A percentile compares a stretch with the other conserved stretches of the same genome.
Evolutionary conservation across 2,329 filamentous ascomycete species (phyloP).

Genomic region (Phialemonium atrogriseum): DNA sequence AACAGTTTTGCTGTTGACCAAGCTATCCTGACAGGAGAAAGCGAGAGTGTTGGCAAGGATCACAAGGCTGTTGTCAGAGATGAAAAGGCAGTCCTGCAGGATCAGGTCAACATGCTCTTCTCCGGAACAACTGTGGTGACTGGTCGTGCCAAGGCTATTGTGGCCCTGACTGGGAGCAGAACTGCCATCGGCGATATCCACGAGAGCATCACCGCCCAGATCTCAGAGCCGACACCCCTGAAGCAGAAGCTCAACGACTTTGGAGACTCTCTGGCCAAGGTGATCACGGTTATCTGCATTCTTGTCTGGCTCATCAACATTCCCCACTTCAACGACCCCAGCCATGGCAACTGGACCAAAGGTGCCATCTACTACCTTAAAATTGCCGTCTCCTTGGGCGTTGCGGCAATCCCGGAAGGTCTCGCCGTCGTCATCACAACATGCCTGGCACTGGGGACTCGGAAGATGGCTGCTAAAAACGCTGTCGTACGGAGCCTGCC

Average conservation of each 20-base stretch:
- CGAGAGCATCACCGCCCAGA: slow-evolving; percentile 96
- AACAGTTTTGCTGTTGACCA: slow-evolving; percentile 97
- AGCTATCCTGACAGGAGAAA: slow-evolving; percentile 94
- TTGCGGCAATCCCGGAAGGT: slow-evolving; percentile 95
- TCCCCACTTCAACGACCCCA: slow-evolving; percentile 89
- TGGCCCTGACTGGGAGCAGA: slow-evolving; percentile 79
- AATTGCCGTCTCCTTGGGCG: slow-evolving; percentile 95
- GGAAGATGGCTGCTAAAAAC: slow-evolving; percentile 98
- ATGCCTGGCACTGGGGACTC: slow-evolving; percentile 87
- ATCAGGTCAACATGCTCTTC: slow-evolving; percentile 96
- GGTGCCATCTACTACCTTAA: slow-evolving; percentile 99
- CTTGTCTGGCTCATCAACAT: slow-evolving; percentile 99
- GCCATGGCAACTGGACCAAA: slow-evolving; percentile 89
- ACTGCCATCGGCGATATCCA: slow-evolving; percentile 98
- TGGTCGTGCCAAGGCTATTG: slow-evolving; percentile 83
- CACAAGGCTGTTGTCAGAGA: slow-evolving; percentile 59
- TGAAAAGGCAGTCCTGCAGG: slow-evolving; percentile 84
- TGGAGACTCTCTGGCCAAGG: slow-evolving; percentile 90
- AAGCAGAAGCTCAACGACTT: slow-evolving; percentile 99
- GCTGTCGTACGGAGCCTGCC: slow-evolving; percentile 93
- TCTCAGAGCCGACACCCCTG: slow-evolving; percentile 90
- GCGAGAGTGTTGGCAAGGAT: slow-evolving; percentile 91
- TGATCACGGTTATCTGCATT: slow-evolving; percentile 94
- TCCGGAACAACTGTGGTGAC: slow-evolving; percentile 96
- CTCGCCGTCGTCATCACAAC: slow-evolving; percentile 98